Evolutionary conservation across 176 grass and related monocot species (phyloP), one percentile per base, ranked within the genome.

Genomic region (Aegilops longissima): DNA sequence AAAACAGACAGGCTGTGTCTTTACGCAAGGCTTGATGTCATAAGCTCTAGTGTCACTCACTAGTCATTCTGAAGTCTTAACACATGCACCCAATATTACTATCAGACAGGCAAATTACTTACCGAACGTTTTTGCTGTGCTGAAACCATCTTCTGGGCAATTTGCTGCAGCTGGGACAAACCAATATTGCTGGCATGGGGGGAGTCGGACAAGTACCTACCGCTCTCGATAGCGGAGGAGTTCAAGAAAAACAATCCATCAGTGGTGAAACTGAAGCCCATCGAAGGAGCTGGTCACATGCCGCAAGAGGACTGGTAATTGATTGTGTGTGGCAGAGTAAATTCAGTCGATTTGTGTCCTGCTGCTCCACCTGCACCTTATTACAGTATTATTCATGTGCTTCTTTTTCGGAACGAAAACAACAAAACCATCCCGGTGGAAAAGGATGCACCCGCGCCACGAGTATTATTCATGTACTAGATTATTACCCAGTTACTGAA

Each of bases 251-350:
- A 83, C 87, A 98, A 98, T 66, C 88, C 88, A 59, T 56, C 21
- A 30, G 83, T 63, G 62, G 80, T 98, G 83, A 89, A 98, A 78
- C 27, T 98, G 71, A 86, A 86, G 65, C 17, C 87, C 61, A 94
- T 98, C 65, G 96, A 98, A 90, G 96, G 96, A 81, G 93, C 96
- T 61, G 93, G 96, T 47, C 96, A 98, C 58, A 95, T 98, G 96
- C 96, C 93, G 1, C 96, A 98, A 51, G 96, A 98, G 71, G 96
- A 98, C 84, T 92, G 96, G 96, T 98, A 95, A 51, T 74, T 86
- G 4, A 18, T 62, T 47, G 38, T 49, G 34, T 67, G 70, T 18
- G 66, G 11, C 16, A 29, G 29, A 76, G 21, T 61, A 36, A 17
- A 77, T 78, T 84, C 38, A 44, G 56, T 12, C 9, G 12, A 76